Percentiles rank a stretch among this genome's conserved stretches.
Evolutionary conservation across 495 filamentous ascomycete species (phyloP).

Genomic region (Coniosporium apollinis): DNA sequence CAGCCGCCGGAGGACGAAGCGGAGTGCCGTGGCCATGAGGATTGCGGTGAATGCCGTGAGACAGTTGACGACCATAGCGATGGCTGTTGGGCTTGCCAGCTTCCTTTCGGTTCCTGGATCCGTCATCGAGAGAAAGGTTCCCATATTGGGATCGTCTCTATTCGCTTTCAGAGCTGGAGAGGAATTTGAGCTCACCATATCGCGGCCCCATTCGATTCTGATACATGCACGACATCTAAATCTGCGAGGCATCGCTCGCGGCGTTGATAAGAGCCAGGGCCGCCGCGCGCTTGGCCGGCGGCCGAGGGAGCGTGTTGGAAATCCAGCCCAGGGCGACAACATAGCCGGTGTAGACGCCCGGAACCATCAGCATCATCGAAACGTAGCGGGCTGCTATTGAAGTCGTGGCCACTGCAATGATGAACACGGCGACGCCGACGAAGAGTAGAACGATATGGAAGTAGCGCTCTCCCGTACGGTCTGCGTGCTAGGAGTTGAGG

Average conservation of each 20-base stretch:
- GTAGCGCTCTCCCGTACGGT: constrained; percentile 63
- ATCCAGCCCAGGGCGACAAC: constrained; percentile 68
- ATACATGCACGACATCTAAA: constrained; percentile 67
- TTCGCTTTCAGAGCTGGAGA: no score
- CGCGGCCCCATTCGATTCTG: constrained; percentile 28
- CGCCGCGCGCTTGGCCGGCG: constrained; percentile 67
- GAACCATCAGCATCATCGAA: constrained; percentile 71
- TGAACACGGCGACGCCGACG: constrained; percentile 54
- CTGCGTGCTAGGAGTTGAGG: constrained; percentile 61
- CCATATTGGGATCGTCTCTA: no score
- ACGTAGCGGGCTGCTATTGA: constrained; percentile 51
- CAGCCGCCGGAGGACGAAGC: constrained; percentile 46
- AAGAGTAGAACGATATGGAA: constrained; percentile 53
- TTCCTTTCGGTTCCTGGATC: no score
- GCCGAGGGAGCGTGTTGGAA: constrained; percentile 62
- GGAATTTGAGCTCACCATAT: constrained; percentile 31
- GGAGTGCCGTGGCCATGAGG: constrained; percentile 41
- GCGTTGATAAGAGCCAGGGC: constrained; percentile 71
- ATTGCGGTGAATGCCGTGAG: constrained; percentile 50
- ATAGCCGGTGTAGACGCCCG: constrained; percentile 47
- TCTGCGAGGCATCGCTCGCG: constrained; percentile 53
- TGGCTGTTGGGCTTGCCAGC: constrained; percentile 26
- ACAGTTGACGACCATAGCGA: constrained; percentile 64
- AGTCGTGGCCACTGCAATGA: constrained; percentile 56
- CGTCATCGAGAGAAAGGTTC: no score